These are phyloP conservation scores for Pseudohyphozyma bogoriensis DNA, from an alignment of 768 basidiomycete species.

Conservation along the genomic window DNA sequence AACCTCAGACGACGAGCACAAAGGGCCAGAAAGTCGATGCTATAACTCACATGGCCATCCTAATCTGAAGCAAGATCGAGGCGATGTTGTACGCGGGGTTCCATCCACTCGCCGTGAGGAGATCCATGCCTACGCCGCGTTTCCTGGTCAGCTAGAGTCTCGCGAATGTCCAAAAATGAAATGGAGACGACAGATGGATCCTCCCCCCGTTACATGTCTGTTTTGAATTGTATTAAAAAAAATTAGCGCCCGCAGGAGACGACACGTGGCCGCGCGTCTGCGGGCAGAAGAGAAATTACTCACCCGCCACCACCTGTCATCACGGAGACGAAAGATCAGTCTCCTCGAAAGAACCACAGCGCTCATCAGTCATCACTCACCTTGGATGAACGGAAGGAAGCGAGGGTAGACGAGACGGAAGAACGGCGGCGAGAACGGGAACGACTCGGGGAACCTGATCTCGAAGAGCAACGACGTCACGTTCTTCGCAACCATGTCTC, in stretches of 20 bases:
- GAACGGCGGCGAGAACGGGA: conserved; percentile 62
- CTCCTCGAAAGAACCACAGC: conserved; percentile 47
- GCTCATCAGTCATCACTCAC: conserved; percentile 54
- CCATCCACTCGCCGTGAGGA: conserved; percentile 55
- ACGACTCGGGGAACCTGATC: conserved; percentile 46
- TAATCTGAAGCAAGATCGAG: conserved; percentile 52
- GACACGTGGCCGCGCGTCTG: conserved; percentile 23
- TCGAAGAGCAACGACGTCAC: conserved; percentile 62
- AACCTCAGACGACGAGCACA: too few relatives aligned
- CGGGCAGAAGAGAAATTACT: too few relatives aligned
- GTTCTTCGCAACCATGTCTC: conserved; percentile 48
- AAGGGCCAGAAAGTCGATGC: not conserved
- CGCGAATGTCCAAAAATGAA: too few relatives aligned
- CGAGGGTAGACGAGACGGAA: conserved; percentile 65
- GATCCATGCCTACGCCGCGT: too few relatives aligned
- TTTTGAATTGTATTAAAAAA: not conserved
- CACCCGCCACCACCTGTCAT: too few relatives aligned
- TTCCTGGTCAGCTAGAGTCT: too few relatives aligned
- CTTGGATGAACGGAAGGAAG: conserved; percentile 59
- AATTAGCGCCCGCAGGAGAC: conserved; percentile 2
- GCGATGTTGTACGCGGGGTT: conserved; percentile 12
- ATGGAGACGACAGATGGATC: conserved; percentile 53
- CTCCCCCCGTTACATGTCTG: conserved; percentile 42
- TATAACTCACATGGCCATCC: conserved; percentile 49
- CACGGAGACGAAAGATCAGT: too few relatives aligned